Percentiles rank a stretch among this genome's conserved stretches.
These are phyloP conservation scores for Halenospora varia DNA, from an alignment of 495 filamentous ascomycete genomes.

Conservation along the genomic window DNA sequence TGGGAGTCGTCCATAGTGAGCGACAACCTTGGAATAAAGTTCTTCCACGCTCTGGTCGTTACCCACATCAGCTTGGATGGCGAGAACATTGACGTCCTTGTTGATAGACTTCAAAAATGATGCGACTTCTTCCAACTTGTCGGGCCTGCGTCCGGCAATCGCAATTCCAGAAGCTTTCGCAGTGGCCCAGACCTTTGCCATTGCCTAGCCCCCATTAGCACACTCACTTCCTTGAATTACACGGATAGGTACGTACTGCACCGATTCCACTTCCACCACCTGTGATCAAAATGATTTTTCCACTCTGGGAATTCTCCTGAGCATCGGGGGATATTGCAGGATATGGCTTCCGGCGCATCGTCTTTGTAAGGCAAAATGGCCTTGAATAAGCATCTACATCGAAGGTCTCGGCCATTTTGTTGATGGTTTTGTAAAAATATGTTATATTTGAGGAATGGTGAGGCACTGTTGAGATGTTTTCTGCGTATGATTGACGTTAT, in stretches of 20 bases:
- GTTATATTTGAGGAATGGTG: no score
- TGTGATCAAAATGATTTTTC: constrained; percentile 37
- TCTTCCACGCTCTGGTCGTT: constrained; percentile 25
- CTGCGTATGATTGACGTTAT: no score
- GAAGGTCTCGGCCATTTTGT: constrained; percentile 9
- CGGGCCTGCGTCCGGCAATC: constrained; percentile 31
- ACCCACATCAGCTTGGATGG: constrained; percentile 28
- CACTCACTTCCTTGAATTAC: background rate
- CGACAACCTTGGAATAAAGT: constrained; percentile 31
- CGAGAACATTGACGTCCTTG: constrained; percentile 25
- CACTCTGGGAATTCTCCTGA: constrained; percentile 29
- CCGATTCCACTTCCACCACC: constrained; percentile 37
- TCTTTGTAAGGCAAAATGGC: constrained; percentile 27
- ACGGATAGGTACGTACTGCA: constrained; percentile 12
- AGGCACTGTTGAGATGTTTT: no score
- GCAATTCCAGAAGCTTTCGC: constrained; percentile 34
- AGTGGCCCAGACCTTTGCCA: constrained; percentile 18
- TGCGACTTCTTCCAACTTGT: constrained; percentile 22
- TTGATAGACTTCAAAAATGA: constrained; percentile 20
- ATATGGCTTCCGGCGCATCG: constrained; percentile 28
- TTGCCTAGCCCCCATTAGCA: constrained; percentile 3
- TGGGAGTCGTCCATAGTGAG: constrained; percentile 29
- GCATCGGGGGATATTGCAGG: constrained; percentile 31
- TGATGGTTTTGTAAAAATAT: no score
- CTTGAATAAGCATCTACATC: constrained; percentile 20